phyloP scores from a whole-genome alignment of 768 basidiomycete species.

The Antrodiella citrinella region DNA sequence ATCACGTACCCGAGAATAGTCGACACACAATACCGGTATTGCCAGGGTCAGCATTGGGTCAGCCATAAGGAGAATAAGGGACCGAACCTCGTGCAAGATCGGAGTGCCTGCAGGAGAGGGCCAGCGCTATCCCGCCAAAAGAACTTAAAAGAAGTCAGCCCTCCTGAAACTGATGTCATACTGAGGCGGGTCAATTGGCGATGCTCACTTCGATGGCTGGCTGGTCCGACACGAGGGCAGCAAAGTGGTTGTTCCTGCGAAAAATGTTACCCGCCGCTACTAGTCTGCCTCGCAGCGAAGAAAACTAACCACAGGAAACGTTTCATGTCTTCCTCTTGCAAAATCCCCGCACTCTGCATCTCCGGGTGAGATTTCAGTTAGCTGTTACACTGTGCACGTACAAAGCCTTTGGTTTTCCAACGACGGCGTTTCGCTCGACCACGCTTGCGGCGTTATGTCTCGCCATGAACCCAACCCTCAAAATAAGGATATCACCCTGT shows the following conservation, averaged over 20 bases:
- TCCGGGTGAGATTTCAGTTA: not conserved
- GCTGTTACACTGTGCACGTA: constrained; percentile 22
- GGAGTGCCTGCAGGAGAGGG: constrained; percentile 36
- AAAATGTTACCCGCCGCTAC: no score
- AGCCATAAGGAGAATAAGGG: not conserved
- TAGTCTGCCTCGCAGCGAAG: not conserved
- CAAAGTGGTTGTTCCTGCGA: constrained; percentile 64
- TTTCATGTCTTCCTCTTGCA: constrained; percentile 64
- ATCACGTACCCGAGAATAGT: constrained; percentile 49
- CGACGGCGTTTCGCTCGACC: constrained; percentile 36
- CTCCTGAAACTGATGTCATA: not conserved
- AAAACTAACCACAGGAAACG: constrained; percentile 56
- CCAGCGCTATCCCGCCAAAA: constrained; percentile 34
- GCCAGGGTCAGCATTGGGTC: not conserved
- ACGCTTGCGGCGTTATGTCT: constrained; percentile 39
- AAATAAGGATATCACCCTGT: constrained; percentile 50
- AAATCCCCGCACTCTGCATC: constrained; percentile 48
- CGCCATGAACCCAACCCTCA: constrained; percentile 57
- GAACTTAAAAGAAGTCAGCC: not conserved
- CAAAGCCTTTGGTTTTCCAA: constrained; percentile 42
- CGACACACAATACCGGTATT: constrained; percentile 21
- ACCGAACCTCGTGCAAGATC: constrained; percentile 48
- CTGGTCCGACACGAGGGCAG: constrained; percentile 61
- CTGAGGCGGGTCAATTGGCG: not conserved
- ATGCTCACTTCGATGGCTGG: constrained; percentile 50